Base-by-base conservation (phyloP, 2,329 filamentous ascomycete genomes). In the Simplicillium aogashimaense region DNA sequence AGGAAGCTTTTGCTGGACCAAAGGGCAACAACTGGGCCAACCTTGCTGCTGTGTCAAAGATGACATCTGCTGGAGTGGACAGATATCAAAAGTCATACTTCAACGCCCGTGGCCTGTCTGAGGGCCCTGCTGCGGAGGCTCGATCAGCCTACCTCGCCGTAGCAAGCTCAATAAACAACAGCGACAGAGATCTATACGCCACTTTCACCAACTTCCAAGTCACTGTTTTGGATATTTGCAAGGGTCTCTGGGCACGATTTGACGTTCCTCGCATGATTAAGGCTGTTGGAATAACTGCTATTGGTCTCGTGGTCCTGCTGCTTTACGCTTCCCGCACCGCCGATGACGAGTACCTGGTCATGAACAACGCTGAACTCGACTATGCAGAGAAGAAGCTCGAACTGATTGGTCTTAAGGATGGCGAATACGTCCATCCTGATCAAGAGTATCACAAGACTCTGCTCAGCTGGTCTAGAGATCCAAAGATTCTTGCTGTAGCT, bases 41-140 rank as follows among this genome's bases (percentile, higher is more conserved):
- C 48, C 66, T 98, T 33, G 86, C 85, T 0, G 69, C 74, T 3
- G 88, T 89, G 1, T 85, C 82, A 39, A 80, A 83, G 18, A 66
- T 95, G 43, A 74, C 88, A 1, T 78, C 87, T 17, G 86, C 87
- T 7, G 90, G 92, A 46, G 92, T 95, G 43, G 81, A 88, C 60
- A 78, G 84, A 49, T 98, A 98, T 53, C 89, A 95, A 56, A 69
- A 75, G 40, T 81, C 87, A 36, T 98, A 98, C 58, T 82, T 84
- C 43, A 64, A 69, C 29, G 85, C 81, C 11, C 76, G 83, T 15
- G 82, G 83, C 2, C 70, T 86, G 2, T 74, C 81, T 34, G 74
- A 81, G 37, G 72, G 68, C 18, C 64, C 70, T 5, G 72, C 72
- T 9, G 49, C 54, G 1, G 54, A 48, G 4, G 62, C 61, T 3